Evolutionary conservation across 345 rosid species (phyloP).

Genomic region (Hibiscus mutabilis): DNA sequence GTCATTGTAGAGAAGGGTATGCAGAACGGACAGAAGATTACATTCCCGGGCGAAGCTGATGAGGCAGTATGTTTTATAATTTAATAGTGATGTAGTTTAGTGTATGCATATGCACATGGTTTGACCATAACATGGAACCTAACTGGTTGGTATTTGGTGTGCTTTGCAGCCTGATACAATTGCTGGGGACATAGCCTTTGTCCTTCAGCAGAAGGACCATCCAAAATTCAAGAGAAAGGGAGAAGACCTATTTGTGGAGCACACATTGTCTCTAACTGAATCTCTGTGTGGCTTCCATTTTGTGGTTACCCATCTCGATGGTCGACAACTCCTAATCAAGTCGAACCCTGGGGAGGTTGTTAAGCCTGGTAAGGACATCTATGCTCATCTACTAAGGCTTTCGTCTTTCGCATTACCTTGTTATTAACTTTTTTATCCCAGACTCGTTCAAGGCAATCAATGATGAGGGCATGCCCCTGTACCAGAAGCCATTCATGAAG

Average conservation of each 20-base stretch:
- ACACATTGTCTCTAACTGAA: constrained; percentile 66
- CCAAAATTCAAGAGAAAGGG: constrained; percentile 78
- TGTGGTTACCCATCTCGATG: constrained; percentile 64
- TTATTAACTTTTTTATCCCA: constrained; percentile 13
- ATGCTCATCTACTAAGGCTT: background rate
- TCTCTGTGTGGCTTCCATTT: constrained; percentile 89
- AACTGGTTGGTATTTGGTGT: background rate
- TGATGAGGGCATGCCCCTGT: constrained; percentile 83
- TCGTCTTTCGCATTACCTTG: too few relatives aligned
- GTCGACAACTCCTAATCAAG: constrained; percentile 80
- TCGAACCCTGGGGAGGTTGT: constrained; percentile 80
- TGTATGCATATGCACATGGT: background rate
- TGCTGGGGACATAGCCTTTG: constrained; percentile 76
- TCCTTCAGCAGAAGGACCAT: constrained; percentile 85
- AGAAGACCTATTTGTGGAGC: constrained; percentile 77
- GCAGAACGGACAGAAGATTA: constrained; percentile 77
- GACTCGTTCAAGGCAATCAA: constrained; percentile 74
- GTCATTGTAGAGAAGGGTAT: constrained; percentile 82
- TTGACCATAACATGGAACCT: background rate
- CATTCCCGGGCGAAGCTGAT: constrained; percentile 88
- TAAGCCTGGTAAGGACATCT: constrained; percentile 34
- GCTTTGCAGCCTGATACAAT: constrained; percentile 75
- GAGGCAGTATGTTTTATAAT: constrained; percentile 48
- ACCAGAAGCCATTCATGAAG: constrained; percentile 76
- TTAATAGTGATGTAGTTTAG: background rate